Base-by-base conservation (phyloP, 352 stramenopile species). In the Saprolegnia diclina region DNA sequence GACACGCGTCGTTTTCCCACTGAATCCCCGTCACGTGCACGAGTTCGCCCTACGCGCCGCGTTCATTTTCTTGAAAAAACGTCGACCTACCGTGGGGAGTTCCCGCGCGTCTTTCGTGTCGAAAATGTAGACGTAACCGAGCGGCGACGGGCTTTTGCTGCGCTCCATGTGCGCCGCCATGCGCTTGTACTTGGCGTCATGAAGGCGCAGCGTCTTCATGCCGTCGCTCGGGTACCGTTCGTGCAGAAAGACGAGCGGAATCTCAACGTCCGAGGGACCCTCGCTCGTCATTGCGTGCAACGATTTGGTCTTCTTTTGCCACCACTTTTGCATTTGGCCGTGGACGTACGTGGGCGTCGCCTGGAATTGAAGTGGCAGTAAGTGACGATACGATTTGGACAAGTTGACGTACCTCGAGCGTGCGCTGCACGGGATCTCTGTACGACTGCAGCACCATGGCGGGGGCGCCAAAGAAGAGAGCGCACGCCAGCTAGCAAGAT, bases 91-190 rank as follows among this genome's bases (percentile, higher is more conserved):
- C 24, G 21, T 69, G 14, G 63, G 63, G 37, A 69, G 54, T 48
- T 69, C 63, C 6, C 45, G 42, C 5, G 63, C 46, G 22, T 69
- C 63, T 48, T 69, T 69, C 10, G 63, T 40, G 48, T 69, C 46
- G 24, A 69, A 69, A 62, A 69, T 69, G 48, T 69, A 69, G 10
- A 69, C 63, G 38, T 69, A 69, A 37, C 63, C 63, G 13, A 69
- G 26, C 22, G 62, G 42, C 19, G 63, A 63, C 32, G 63, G 63
- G 14, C 18, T 19, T 46, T 69, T 69, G 37, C 21, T 61, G 9
- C 54, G 16, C 29, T 69, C 42, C 63, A 69, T 69, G 16, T 16
- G 48, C 9, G 53, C 45, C 19, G 63, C 63, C 63, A 69, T 69
- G 18, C 61, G 62, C 11, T 61, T 24, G 63, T 69, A 69, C 26